phyloP scores from a whole-genome alignment of 768 basidiomycete species.

The Termitomyces sp. region DNA sequence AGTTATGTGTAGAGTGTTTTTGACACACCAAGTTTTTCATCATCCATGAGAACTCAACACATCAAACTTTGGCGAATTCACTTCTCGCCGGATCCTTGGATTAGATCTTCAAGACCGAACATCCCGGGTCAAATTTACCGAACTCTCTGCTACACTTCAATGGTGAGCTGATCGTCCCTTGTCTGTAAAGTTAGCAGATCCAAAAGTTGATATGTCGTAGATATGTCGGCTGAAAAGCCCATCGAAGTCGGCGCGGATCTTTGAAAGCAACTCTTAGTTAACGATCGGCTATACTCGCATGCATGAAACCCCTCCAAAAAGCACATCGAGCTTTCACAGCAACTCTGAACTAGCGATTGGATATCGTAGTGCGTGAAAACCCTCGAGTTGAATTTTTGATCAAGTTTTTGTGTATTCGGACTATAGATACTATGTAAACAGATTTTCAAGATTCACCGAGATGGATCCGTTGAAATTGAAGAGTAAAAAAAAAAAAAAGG shows the following conservation, averaged over 20 bases:
- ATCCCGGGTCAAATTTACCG: neutral
- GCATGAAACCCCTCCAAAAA: neutral
- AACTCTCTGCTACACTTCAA: too few relatives aligned
- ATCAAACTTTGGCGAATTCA: neutral
- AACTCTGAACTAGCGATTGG: too few relatives aligned
- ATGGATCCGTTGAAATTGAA: neutral
- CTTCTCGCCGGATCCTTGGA: neutral
- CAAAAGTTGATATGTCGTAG: too few relatives aligned
- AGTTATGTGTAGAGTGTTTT: neutral
- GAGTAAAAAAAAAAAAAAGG: too few relatives aligned
- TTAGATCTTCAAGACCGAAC: neutral
- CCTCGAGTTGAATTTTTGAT: neutral
- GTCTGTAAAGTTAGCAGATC: too few relatives aligned
- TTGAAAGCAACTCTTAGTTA: too few relatives aligned
- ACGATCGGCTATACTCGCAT: neutral
- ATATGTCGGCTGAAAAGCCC: too few relatives aligned
- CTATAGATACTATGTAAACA: neutral
- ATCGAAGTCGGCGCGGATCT: too few relatives aligned
- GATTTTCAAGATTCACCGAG: neutral
- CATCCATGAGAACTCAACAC: neutral
- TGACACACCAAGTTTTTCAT: neutral
- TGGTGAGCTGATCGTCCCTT: too few relatives aligned
- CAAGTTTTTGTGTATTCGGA: neutral
- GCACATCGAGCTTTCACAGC: too few relatives aligned
- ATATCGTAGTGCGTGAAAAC: neutral